These are phyloP conservation scores for Globisporangium recalcitrans DNA, from an alignment of 352 stramenopile genomes.

Conservation along the genomic window DNA sequence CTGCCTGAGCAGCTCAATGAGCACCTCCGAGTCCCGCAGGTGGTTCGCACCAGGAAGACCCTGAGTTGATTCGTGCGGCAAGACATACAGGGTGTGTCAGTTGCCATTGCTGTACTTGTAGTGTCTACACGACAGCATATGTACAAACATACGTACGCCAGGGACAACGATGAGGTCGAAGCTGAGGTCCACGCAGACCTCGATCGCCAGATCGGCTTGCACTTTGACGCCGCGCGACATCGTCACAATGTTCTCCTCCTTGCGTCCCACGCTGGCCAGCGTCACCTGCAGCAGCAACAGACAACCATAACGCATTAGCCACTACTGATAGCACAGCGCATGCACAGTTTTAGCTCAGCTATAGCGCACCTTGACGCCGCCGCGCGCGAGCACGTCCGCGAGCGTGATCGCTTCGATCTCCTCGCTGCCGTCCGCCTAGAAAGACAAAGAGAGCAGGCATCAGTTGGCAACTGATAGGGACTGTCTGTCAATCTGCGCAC, in stretches of 20 bases:
- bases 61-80: slow-evolving; percentile 25
- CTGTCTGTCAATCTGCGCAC: not conserved
- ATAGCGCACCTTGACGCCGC: slow-evolving; percentile 37
- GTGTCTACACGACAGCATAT: too few relatives aligned
- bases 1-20: slow-evolving; percentile 52
- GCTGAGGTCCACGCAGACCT: slow-evolving; percentile 40
- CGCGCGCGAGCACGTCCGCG: slow-evolving; percentile 65
- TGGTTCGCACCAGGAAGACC: slow-evolving; percentile 63
- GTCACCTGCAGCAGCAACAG: slow-evolving; percentile 31
- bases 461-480: too few relatives aligned
- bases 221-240: slow-evolving; percentile 74
- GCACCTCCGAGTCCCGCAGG: slow-evolving; percentile 55
- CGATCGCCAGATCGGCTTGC: slow-evolving; percentile 62
- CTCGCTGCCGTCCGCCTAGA: slow-evolving; percentile 72
- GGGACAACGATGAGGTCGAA: slow-evolving; percentile 72
- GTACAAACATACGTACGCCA: slow-evolving; percentile 26
- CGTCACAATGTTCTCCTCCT: slow-evolving; percentile 56
- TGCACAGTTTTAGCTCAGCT: not conserved
- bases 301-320: not conserved
- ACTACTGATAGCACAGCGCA: not conserved
- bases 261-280: slow-evolving; percentile 51
- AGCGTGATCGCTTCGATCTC: slow-evolving; percentile 80
- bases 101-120: not conserved
- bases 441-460: not conserved
- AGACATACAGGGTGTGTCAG: slow-evolving; percentile 4